phyloP scores from a whole-genome alignment of 495 filamentous ascomycete species.

The Aspergillus campestris region DNA sequence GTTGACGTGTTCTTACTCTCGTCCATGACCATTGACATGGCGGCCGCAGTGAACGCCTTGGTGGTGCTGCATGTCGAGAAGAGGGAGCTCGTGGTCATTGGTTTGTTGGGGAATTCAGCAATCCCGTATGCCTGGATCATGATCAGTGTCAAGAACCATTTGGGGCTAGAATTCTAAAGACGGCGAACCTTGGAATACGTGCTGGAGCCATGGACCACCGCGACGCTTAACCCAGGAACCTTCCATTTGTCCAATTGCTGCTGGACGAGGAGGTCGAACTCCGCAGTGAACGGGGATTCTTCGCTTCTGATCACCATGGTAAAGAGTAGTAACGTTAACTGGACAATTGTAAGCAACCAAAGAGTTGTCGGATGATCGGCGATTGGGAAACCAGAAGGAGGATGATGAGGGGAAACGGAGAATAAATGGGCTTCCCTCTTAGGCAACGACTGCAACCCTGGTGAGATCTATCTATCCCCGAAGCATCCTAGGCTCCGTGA shows the following conservation, averaged over 20 bases:
- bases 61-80: conserved; percentile 43
- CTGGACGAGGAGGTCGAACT: conserved; percentile 30
- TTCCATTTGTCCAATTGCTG: conserved; percentile 37
- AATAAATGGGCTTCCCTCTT: too few relatives aligned
- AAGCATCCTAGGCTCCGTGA: too few relatives aligned
- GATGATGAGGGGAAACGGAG: too few relatives aligned
- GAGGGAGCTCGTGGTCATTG: conserved; percentile 37
- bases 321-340: too few relatives aligned
- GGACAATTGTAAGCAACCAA: too few relatives aligned
- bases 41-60: conserved; percentile 48
- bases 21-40: conserved; percentile 37
- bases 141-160: background rate
- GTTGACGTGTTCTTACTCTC: conserved; percentile 19
- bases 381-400: too few relatives aligned
- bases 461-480: too few relatives aligned
- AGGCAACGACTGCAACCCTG: too few relatives aligned
- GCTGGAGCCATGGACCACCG: conserved; percentile 36
- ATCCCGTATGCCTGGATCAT: conserved; percentile 48
- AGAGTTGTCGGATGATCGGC: too few relatives aligned
- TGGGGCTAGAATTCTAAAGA: background rate
- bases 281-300: background rate
- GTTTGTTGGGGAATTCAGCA: conserved; percentile 25
- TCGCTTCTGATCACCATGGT: too few relatives aligned
- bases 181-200: conserved; percentile 40
- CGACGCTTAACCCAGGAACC: conserved; percentile 42